Base-by-base conservation (phyloP, 768 basidiomycete genomes). In the Trametes coccinea region DNA sequence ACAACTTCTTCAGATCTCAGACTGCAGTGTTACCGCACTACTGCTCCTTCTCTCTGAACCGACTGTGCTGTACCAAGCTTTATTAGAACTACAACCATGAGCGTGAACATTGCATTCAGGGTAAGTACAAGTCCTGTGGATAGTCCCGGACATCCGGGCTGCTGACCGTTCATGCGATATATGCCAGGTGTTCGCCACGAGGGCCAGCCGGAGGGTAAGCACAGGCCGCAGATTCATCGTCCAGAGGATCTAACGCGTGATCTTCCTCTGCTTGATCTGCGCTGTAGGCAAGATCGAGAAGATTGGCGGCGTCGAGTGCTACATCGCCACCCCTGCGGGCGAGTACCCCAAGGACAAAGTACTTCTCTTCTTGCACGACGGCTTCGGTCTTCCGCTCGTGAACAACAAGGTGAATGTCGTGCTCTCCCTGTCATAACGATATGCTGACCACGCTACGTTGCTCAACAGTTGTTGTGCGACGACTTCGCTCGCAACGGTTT, bases 251-350 rank as follows among this genome's bases (percentile, higher is more conserved):
- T 43, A 5, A 14, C 41, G 5, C 5, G 8, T 9, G 41, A 43
- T 43, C 41, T n/a, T 6, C 7, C n/a, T 43, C 5, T n/a, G 9
- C 5, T 5, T 14, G 14, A n/a, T 13, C 14, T n/a, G 14, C 41
- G 41, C 17, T 53, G 33, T 52, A 77, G 79, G 78, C 62, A 73
- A 71, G 60, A 66, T 73, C 51, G 72, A 76, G 63, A 61, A 68
- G 48, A 76, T 80, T 47, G 74, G 69, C 5, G 80, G 78, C 8
- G 66, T 78, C 43, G 66, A 73, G 34, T 75, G 73, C 62, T 82
- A 82, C 53, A 74, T 80, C 46, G 72, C 74, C 17, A 77, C 77
- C 0, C 79, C 80, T 14, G 63, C 69, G 4, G 65, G 59, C 44
- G 71, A 75, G 14, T 74, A 77, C 51, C 60, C 72, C 37, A 74